Percentiles rank a stretch among this genome's conserved stretches.
Conservation (phyloP, 1,139 yeast genomes). For the Geotrichum siamense region DNA sequence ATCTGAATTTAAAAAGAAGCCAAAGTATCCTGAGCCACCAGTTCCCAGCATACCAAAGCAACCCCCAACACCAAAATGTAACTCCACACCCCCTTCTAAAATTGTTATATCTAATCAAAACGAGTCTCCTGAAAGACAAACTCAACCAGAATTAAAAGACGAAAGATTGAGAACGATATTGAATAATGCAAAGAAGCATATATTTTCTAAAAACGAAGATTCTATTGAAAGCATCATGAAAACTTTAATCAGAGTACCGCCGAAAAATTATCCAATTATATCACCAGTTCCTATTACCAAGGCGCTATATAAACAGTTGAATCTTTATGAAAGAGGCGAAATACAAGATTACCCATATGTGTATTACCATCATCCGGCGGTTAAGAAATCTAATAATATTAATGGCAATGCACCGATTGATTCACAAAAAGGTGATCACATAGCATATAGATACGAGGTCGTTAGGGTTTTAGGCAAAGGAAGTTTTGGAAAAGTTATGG, state of each 20-base stretch:
- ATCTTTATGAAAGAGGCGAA: constrained; percentile 50
- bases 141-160: constrained; percentile 6
- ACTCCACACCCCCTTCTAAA: not conserved
- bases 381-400: constrained; percentile 63
- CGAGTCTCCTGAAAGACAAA: constrained; percentile 7
- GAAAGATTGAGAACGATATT: constrained; percentile 8
- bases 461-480: constrained; percentile 62
- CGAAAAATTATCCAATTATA: not conserved
- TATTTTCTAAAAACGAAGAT: constrained; percentile 1
- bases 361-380: constrained; percentile 34
- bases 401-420: constrained; percentile 40
- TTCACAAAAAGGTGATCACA: constrained; percentile 50
- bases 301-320: constrained; percentile 25
- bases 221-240: constrained; percentile 2
- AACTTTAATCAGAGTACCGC: not conserved
- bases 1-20: not conserved
- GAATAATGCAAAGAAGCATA: constrained; percentile 5
- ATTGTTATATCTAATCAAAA: too few relatives aligned
- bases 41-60: not conserved
- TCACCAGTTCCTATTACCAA: constrained; percentile 9
- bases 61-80: not conserved
- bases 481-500: constrained; percentile 74
- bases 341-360: constrained; percentile 38
- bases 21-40: not conserved
- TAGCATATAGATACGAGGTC: constrained; percentile 68